Evolutionary conservation across 2,329 filamentous ascomycete species (phyloP).

Genomic region (Orbilia ellipsospora): DNA sequence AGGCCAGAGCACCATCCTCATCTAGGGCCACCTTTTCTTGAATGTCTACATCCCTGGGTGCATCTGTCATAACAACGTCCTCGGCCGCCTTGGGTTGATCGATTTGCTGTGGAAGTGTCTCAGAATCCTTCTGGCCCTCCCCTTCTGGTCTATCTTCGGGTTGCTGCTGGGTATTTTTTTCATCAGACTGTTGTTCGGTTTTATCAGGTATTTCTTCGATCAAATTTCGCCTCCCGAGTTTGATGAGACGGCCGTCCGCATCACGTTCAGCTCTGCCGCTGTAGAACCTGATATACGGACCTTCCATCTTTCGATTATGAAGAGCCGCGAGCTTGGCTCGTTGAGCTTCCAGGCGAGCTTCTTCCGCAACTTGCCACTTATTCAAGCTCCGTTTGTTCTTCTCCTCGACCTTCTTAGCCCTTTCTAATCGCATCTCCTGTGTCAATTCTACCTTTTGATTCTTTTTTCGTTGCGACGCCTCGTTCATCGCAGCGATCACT

Average conservation of each 20-base stretch:
- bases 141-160: background rate
- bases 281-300: slow-evolving; percentile 90
- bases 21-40: background rate
- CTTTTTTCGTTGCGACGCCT: slow-evolving; percentile 71
- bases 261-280: slow-evolving; percentile 85
- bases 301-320: slow-evolving; percentile 85
- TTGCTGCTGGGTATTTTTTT: slow-evolving; percentile 15
- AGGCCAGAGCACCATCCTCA: background rate
- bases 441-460: slow-evolving; percentile 81
- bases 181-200: slow-evolving; percentile 35
- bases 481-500: slow-evolving; percentile 69
- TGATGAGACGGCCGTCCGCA: slow-evolving; percentile 75
- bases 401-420: slow-evolving; percentile 84
- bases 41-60: background rate
- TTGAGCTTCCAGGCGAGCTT: slow-evolving; percentile 84
- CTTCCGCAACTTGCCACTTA: slow-evolving; percentile 93
- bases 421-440: slow-evolving; percentile 83
- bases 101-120: slow-evolving; percentile 59
- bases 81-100: slow-evolving; percentile 53
- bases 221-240: slow-evolving; percentile 70
- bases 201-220: slow-evolving; percentile 55
- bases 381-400: slow-evolving; percentile 90
- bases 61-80: slow-evolving; percentile 47
- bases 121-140: slow-evolving; percentile 24
- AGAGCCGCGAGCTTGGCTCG: slow-evolving; percentile 85